Evolutionary conservation across 306 rosid species (phyloP), one percentile per base, ranked within the genome.

Genomic region (Casuarina glauca): DNA sequence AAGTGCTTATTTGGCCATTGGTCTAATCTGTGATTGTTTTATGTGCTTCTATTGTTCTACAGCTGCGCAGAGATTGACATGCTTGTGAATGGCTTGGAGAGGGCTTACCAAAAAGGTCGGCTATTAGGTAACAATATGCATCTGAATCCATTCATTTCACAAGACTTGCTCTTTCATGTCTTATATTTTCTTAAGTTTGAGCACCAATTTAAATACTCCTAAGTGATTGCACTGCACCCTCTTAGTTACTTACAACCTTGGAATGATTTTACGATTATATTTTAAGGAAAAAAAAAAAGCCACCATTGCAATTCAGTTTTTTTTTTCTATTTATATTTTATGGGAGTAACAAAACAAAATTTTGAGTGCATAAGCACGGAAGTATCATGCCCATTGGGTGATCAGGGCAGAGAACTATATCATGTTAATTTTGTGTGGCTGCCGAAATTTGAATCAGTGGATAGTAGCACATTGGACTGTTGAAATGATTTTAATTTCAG

Each of bases 1-100:
- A n/a, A 76, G 45, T 41, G 42, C 13, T 42, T 41, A 53, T 67
- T 76, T 68, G 74, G 55, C 17, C 26, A 54, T 7, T 20, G 5
- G 16, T 76, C 44, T 38, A 68, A 11, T 16, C 48, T 41, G 32
- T 76, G 17, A 17, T 26, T 41, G 12, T 57, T 9, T 62, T 58
- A 12, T 32, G n/a, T 75, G 11, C 26, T 35, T 11, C 69, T 51
- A 49, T 79, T 1, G 53, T 79, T 68, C 49, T 70, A 74, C 74
- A 72, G 66, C 63, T 78, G 72, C 63, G 74, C 82, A 84, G 91
- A 79, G 73, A 69, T 82, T 84, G 52, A n/a, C 70, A 80, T 41
- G 76, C 90, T 76, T 90, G 83, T 86, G 94, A 85, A 94, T 94
- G 98, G 98, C 94, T 84, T 94, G 91, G 96, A 86, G 89, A 60